These are phyloP conservation scores for Cyclotella atomus DNA, from an alignment of 108 stramenopile species.

Conservation along the genomic window DNA sequence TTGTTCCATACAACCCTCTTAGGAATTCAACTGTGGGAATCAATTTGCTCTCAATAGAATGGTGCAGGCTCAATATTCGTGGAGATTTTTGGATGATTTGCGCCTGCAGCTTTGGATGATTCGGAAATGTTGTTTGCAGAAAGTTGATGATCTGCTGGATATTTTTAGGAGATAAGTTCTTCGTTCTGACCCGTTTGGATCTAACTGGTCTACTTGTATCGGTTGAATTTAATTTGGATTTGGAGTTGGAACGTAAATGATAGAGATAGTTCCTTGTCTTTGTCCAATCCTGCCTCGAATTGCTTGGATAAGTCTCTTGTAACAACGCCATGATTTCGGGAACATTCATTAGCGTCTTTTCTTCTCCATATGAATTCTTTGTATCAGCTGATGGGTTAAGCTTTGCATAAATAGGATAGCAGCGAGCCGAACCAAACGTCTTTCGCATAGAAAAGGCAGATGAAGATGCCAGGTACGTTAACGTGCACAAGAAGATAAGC, in stretches of 20 bases:
- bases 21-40: slow-evolving; percentile 78
- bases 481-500: no score
- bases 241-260: slow-evolving; percentile 46
- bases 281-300: slow-evolving; percentile 41
- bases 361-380: no score
- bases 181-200: slow-evolving; percentile 11
- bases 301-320: slow-evolving; percentile 33
- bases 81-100: slow-evolving; percentile 63
- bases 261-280: slow-evolving; percentile 68
- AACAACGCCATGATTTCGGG: slow-evolving; percentile 46
- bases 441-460: no score
- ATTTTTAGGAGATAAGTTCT: slow-evolving; percentile 36
- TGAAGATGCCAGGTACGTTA: no score
- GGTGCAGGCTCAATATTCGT: slow-evolving; percentile 69
- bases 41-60: slow-evolving; percentile 52
- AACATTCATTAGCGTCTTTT: not conserved
- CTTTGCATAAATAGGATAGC: no score
- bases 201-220: not conserved
- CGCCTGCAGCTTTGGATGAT: slow-evolving; percentile 35
- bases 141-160: slow-evolving; percentile 63
- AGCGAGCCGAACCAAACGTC: no score
- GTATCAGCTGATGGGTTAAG: no score
- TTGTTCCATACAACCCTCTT: slow-evolving; percentile 58
- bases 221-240: not conserved
- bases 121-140: slow-evolving; percentile 48